Conservation (phyloP, 1,284 basidiomycete species). For the Leccinum huronense region DNA sequence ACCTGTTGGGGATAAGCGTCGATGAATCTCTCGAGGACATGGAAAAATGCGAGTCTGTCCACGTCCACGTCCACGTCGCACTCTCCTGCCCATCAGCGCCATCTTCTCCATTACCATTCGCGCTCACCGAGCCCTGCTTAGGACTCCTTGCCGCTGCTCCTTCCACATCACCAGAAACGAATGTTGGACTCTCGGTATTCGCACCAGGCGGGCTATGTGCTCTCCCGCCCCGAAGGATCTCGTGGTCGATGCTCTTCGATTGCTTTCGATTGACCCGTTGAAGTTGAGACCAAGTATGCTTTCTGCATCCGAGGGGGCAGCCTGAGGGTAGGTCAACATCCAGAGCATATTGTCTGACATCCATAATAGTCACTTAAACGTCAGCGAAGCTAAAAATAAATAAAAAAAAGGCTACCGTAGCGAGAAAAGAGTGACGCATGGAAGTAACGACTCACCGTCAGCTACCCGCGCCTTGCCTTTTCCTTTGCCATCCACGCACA, state of each 20-base stretch:
- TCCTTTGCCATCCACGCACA: conserved; percentile 17
- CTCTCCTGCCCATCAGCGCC: conserved; percentile 30
- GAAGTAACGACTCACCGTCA: conserved; percentile 27
- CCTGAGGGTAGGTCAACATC: conserved; percentile 10
- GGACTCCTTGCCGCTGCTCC: conserved; percentile 1
- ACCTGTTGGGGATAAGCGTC: conserved; percentile 49
- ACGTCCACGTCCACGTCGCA: conserved; percentile 40
- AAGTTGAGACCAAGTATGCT: conserved; percentile 40
- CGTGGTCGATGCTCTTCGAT: conserved; percentile 3
- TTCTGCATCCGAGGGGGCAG: conserved; percentile 69
- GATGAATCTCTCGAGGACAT: conserved; percentile 78
- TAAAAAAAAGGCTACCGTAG: background rate
- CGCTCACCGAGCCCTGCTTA: background rate
- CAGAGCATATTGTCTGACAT: conserved; percentile 12
- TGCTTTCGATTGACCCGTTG: conserved; percentile 12
- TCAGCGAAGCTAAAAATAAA: background rate
- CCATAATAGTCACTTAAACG: background rate
- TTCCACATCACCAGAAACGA: conserved; percentile 11
- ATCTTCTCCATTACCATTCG: conserved; percentile 19
- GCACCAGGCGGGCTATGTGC: conserved; percentile 11
- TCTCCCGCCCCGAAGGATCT: conserved; percentile 7
- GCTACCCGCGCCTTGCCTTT: conserved; percentile 23
- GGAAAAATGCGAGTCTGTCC: conserved; percentile 85
- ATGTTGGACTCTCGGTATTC: conserved; percentile 24
- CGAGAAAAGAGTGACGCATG: background rate